Conservation (phyloP, 2,329 filamentous ascomycete species). For the Fusarium falciforme region DNA sequence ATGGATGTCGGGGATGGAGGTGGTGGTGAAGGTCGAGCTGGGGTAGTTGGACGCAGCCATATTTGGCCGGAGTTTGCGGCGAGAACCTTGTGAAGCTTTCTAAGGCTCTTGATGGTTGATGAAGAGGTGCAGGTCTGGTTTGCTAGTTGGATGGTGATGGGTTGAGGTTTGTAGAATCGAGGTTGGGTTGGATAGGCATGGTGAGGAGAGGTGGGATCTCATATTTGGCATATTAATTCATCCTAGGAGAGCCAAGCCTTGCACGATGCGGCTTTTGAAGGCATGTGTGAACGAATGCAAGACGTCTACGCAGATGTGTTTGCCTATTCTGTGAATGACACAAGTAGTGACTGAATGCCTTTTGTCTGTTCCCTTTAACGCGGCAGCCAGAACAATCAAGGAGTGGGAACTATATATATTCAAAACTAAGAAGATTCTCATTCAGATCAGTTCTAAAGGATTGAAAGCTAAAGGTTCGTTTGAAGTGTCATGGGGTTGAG, state of each 20-base stretch:
- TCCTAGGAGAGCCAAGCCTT: neutral
- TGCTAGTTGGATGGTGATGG: neutral
- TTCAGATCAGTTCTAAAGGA: neutral
- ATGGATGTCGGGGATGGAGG: neutral
- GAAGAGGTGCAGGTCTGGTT: neutral
- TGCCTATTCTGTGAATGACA: neutral
- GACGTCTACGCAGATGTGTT: neutral
- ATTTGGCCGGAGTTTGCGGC: neutral
- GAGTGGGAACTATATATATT: neutral
- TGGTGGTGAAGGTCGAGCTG: conserved; percentile 1
- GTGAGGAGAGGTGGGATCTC: neutral
- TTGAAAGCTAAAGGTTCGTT: neutral
- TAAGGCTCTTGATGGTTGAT: neutral
- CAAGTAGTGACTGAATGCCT: neutral
- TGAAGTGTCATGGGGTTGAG: neutral
- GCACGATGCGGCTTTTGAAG: neutral
- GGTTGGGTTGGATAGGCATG: neutral
- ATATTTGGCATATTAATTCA: neutral
- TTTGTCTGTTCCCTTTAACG: neutral
- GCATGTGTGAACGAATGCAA: neutral
- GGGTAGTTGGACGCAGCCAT: neutral
- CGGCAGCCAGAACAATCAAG: neutral
- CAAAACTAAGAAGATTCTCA: neutral
- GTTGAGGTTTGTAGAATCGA: neutral
- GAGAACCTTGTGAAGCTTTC: neutral